Evolutionary conservation across 331 rosid genomes (phyloP), one percentile per base, ranked within the genome.

Genomic region (Rhamnella rubrinervis): DNA sequence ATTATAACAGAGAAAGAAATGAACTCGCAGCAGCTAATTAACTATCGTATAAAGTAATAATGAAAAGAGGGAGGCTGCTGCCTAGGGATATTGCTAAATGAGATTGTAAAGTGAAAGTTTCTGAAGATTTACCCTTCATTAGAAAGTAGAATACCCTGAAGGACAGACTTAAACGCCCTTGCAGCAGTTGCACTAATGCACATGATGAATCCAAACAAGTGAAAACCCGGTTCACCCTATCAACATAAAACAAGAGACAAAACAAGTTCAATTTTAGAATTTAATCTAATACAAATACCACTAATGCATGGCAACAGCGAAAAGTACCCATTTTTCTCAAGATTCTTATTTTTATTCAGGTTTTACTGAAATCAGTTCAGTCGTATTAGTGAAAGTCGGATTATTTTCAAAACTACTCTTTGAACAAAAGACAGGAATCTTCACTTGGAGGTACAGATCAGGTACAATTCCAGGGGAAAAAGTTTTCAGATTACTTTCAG

Each of bases 141-240:
- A 73, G 98, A 91, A 75, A 95, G 93, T 59, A 95, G 85, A 78
- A 95, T 86, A 71, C 97, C 84, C 85, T 95, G 97, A 71, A 95
- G 97, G 65, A 95, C 97, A 81, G 97, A 91, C 85, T 95, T 95
- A 81, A 95, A 95, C 58, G 98, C 98, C 84, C 98, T 95, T 57
- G 98, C 98, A 55, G 97, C 98, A n/a, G 98, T 95, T 61, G 98
- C 98, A 61, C 93, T 81, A 59, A 95, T 74, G 85, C 98, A 95
- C 96, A 95, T 83, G n/a, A 91, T 49, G 83, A 95, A 95, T 75
- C 97, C 98, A 67, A 89, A 95, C 69, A 84, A 69, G 82, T 95
- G 97, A 79, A 95, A 95, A 38, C 95, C 87, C 3, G 98, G 98
- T 73, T 95, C 98, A 2, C 97, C 97, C 98, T 95, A 89, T 77